Percentiles rank a stretch among this genome's conserved stretches.
phyloP scores from a whole-genome alignment of 2,329 filamentous ascomycete genomes.

The Trichoderma koningiopsis region DNA sequence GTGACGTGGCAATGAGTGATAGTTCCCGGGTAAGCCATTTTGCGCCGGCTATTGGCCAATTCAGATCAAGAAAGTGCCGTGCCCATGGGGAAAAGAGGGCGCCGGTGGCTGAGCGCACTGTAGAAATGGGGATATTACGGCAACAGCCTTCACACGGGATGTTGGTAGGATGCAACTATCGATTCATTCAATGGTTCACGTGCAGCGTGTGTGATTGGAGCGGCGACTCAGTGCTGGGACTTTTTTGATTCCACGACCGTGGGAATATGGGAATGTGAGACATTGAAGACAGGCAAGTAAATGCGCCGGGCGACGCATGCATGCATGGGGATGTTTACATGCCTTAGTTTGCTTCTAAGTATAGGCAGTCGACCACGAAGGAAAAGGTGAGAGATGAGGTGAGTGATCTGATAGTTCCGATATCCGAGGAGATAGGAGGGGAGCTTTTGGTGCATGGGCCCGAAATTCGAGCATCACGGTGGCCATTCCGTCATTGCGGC shows the following conservation, averaged over 20 bases:
- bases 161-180: not conserved
- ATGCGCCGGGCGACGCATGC: not conserved
- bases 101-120: not conserved
- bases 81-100: not conserved
- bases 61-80: not conserved
- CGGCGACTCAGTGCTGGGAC: not conserved
- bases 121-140: not conserved
- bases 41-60: not conserved
- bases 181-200: not conserved
- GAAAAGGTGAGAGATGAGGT: not conserved
- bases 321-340: not conserved
- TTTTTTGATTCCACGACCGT: not conserved
- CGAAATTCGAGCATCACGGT: not conserved
- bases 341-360: not conserved
- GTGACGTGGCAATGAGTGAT: not conserved
- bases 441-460: not conserved
- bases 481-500: not conserved
- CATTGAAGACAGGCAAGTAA: not conserved
- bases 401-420: not conserved
- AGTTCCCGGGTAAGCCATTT: conserved; percentile 17
- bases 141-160: not conserved
- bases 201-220: not conserved
- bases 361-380: not conserved
- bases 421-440: not conserved
- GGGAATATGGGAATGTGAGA: too few relatives aligned